Base-by-base conservation (phyloP, 805 yeast species). In the Candida gorgasii region DNA sequence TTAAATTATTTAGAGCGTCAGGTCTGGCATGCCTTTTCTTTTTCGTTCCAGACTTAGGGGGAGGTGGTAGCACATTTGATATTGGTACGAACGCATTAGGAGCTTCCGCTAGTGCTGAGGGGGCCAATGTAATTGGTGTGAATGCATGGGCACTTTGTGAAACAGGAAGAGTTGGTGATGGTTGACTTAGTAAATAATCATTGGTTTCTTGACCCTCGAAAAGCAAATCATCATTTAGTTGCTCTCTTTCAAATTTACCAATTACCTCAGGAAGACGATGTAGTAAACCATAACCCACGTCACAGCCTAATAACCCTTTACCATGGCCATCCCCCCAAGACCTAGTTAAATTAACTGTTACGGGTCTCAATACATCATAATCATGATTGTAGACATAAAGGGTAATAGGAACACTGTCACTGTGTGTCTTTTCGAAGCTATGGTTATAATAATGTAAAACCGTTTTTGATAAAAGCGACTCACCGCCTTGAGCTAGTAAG, bases 231-330 rank as follows among this genome's bases (percentile, higher is more conserved):
- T 64, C 69, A 17, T 54, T 51, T 11, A 64, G 39, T n/a, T 59
- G 51, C 11, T 52, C 52, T 17, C 45, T 49, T n/a, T 69, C 77
- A 55, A 75, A 79, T 44, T 76, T 74, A 0, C 76, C 78, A 8
- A 73, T 57, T 4, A 80, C 84, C 44, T 80, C 79, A 1, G 98
- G 97, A n/a, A 87, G 64, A 46, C 93, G 69, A 58, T 92, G 98
- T 39, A 92, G 67, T 39, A 86, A 73, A 0, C 99, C 99, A 55
- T 89, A 90, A 0, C 97, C 98, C 14, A 92, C 95, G 50, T 90
- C 95, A 65, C 97, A 89, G 2, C 99, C 99, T 27, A 92, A 65
- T 27, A 89, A 69, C 1, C 96, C 96, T 49, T 70, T 76, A 12
- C 90, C 89, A 12, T 59, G 63, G 8, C 67, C 73, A 9, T 52